Evolutionary conservation across 2,329 filamentous ascomycete genomes (phyloP).

Genomic region (Trichoderma gracile): DNA sequence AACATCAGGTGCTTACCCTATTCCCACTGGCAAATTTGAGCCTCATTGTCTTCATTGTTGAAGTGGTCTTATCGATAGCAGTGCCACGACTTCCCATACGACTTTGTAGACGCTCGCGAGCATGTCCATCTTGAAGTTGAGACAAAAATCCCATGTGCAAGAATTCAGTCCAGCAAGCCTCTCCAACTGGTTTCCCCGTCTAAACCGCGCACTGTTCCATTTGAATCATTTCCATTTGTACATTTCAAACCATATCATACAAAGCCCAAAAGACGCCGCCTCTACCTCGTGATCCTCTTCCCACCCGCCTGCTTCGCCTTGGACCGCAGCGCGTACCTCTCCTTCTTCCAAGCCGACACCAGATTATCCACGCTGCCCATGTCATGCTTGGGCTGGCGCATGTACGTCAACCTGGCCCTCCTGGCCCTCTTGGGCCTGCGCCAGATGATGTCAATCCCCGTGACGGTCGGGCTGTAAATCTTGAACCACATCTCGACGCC

Average conservation of each 20-base stretch:
- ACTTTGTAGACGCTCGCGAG: too few species aligned
- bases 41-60: too few species aligned
- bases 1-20: too few species aligned
- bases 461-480: slow-evolving; percentile 85
- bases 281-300: slow-evolving; percentile 27
- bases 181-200: too few species aligned
- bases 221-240: slow-evolving; percentile 2
- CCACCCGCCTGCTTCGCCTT: slow-evolving; percentile 36
- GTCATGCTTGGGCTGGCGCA: slow-evolving; percentile 86
- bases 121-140: too few species aligned
- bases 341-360: slow-evolving; percentile 58
- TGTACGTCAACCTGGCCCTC: slow-evolving; percentile 84
- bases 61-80: too few species aligned
- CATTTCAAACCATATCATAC: slow-evolving; percentile 24
- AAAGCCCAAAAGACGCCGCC: not conserved
- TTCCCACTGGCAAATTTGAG: too few species aligned
- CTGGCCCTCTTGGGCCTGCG: slow-evolving; percentile 79
- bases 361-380: slow-evolving; percentile 81
- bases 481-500: slow-evolving; percentile 98
- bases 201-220: not conserved
- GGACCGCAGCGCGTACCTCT: slow-evolving; percentile 44
- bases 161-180: not conserved
- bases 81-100: too few species aligned
- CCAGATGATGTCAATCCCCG: slow-evolving; percentile 92
- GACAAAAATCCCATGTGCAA: slow-evolving; percentile 2